Conservation (phyloP, 1,139 yeast genomes). For the Sugiyamaella grinbergsii region DNA sequence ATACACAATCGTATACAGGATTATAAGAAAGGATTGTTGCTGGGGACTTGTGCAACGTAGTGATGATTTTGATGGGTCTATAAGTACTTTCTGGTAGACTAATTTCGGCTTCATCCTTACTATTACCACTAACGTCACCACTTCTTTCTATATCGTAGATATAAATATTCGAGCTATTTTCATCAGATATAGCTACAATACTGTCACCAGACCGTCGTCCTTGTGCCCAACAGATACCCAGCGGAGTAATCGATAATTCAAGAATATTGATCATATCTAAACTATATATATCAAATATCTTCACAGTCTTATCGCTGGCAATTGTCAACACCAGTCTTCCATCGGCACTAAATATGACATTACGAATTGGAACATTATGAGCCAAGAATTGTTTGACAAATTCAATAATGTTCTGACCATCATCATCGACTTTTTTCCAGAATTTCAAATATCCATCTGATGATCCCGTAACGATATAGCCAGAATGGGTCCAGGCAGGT, state of each 20-base stretch:
- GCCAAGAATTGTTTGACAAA: constrained; percentile 47
- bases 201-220: constrained; percentile 22
- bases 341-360: constrained; percentile 33
- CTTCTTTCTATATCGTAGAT: constrained; percentile 36
- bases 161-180: constrained; percentile 32
- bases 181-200: constrained; percentile 38
- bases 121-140: constrained; percentile 13
- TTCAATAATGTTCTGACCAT: constrained; percentile 37
- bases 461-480: constrained; percentile 45
- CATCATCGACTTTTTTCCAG: constrained; percentile 40
- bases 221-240: constrained; percentile 30
- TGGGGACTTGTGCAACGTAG: constrained; percentile 42
- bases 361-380: constrained; percentile 37
- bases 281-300: constrained; percentile 47
- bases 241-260: constrained; percentile 31
- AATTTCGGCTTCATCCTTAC: constrained; percentile 25
- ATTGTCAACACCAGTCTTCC: constrained; percentile 42
- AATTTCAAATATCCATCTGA: constrained; percentile 48
- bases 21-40: constrained; percentile 42
- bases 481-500: constrained; percentile 25
- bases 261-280: constrained; percentile 50
- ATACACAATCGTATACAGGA: constrained; percentile 40
- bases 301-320: constrained; percentile 41
- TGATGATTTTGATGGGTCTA: constrained; percentile 29
- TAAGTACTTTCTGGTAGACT: constrained; percentile 18